phyloP scores from a whole-genome alignment of 2,329 filamentous ascomycete species.

The Clarireedia homoeocarpa region DNA sequence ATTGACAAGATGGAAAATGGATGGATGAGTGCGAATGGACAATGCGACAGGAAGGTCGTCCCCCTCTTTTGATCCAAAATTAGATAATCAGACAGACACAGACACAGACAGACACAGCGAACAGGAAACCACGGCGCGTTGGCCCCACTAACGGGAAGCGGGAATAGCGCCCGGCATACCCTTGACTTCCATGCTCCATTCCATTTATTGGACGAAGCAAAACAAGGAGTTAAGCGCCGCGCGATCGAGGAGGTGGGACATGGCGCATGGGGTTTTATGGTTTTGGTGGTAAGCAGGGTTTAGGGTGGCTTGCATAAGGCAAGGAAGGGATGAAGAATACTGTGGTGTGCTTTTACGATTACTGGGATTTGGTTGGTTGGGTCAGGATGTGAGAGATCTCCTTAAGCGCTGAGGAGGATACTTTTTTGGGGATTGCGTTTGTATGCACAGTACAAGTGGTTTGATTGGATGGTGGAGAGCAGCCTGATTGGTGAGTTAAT shows the following conservation, averaged over 20 bases:
- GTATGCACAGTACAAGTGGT: too few species aligned
- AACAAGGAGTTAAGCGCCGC: slow-evolving; percentile 8
- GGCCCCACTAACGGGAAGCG: neutral
- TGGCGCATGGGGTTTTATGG: neutral
- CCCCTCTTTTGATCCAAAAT: neutral
- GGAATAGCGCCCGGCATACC: neutral
- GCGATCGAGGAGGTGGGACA: neutral
- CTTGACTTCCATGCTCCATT: neutral
- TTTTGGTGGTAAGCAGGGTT: too few species aligned
- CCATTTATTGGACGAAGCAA: neutral
- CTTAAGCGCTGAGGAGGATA: slow-evolving; percentile 3
- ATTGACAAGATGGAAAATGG: too few species aligned
- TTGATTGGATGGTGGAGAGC: neutral
- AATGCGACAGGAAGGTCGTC: too few species aligned
- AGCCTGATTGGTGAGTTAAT: neutral
- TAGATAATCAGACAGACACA: slow-evolving; percentile 1
- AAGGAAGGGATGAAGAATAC: neutral
- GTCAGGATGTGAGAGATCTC: neutral
- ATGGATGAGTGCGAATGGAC: too few species aligned
- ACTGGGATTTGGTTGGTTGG: neutral
- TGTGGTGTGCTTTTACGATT: neutral
- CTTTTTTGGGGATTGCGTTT: neutral
- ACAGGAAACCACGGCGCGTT: neutral
- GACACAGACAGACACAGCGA: neutral
- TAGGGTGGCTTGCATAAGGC: neutral